These are phyloP conservation scores for Yamadazyma atlantica DNA, from an alignment of 1,139 yeast species.

Conservation along the genomic window DNA sequence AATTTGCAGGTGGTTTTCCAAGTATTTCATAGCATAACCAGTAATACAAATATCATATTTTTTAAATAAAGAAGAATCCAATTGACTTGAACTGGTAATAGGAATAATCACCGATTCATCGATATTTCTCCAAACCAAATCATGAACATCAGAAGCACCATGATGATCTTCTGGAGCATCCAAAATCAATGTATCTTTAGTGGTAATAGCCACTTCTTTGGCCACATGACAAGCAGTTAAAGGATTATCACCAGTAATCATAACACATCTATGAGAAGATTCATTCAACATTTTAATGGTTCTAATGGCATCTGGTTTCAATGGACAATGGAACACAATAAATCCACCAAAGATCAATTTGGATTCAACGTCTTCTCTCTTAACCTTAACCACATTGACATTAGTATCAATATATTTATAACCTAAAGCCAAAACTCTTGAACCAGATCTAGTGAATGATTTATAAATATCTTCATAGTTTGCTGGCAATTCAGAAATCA, in stretches of 20 bases:
- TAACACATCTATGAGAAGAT: constrained; percentile 90
- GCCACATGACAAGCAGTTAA: constrained; percentile 98
- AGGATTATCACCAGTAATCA: constrained; percentile 99
- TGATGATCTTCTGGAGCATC: constrained; percentile 80
- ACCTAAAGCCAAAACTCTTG: constrained; percentile 93
- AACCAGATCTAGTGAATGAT: constrained; percentile 91
- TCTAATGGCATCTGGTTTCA: constrained; percentile 88
- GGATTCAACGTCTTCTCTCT: constrained; percentile 76
- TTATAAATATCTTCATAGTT: constrained; percentile 85
- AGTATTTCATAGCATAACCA: constrained; percentile 80
- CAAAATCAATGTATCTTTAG: constrained; percentile 75
- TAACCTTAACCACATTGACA: constrained; percentile 50
- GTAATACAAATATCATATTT: constrained; percentile 87
- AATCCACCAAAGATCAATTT: constrained; percentile 84
- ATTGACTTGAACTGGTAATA: constrained; percentile 57
- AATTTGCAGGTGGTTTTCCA: constrained; percentile 65
- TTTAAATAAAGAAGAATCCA: constrained; percentile 60
- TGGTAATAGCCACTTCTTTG: constrained; percentile 84
- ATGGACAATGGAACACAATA: constrained; percentile 95
- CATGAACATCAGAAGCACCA: constrained; percentile 49
- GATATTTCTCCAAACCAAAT: constrained; percentile 81
- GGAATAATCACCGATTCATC: constrained; percentile 75
- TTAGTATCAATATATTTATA: constrained; percentile 67
- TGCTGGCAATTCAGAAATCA: constrained; percentile 71
- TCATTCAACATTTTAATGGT: constrained; percentile 91